Evolutionary conservation across 441 rosid species (phyloP).

Genomic region (Pelargonium exstipulatum): DNA sequence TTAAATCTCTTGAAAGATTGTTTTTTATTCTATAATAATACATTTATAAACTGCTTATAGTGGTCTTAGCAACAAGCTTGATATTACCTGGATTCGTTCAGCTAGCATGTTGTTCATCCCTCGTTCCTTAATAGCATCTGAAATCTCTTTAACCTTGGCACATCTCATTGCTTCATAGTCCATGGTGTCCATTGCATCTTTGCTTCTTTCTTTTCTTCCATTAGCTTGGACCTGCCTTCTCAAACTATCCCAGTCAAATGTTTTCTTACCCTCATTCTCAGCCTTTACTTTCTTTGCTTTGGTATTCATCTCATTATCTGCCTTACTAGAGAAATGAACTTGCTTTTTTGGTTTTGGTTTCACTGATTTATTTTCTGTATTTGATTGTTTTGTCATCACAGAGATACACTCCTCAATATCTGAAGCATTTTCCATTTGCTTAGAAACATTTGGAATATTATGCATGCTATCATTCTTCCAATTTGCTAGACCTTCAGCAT

Average conservation of each 20-base stretch:
- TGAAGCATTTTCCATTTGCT: slow-evolving; percentile 27
- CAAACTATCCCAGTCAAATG: slow-evolving; percentile 74
- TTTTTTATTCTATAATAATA: neutral
- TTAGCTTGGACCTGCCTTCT: slow-evolving; percentile 47
- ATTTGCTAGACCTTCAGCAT: slow-evolving; percentile 26
- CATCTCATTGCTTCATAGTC: slow-evolving; percentile 84
- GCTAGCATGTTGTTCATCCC: slow-evolving; percentile 97
- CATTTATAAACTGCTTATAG: slow-evolving; percentile 19
- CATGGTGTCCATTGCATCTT: slow-evolving; percentile 61
- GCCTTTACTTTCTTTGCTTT: slow-evolving; percentile 48
- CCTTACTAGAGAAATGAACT: slow-evolving; percentile 27
- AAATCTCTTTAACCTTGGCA: slow-evolving; percentile 45
- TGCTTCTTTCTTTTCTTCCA: slow-evolving; percentile 46
- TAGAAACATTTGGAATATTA: slow-evolving; percentile 28
- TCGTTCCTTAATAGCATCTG: slow-evolving; percentile 69
- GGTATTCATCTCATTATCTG: slow-evolving; percentile 28
- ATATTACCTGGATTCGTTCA: slow-evolving; percentile 71
- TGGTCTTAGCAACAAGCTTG: slow-evolving; percentile 18
- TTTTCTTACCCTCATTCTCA: slow-evolving; percentile 39
- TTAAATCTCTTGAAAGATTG: slow-evolving; percentile 12
- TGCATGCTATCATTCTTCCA: slow-evolving; percentile 30
- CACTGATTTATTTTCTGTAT: slow-evolving; percentile 25
- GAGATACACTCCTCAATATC: slow-evolving; percentile 30
- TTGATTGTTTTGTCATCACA: slow-evolving; percentile 26
- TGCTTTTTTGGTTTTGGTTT: slow-evolving; percentile 37